These are phyloP conservation scores for Solanum clarkiae DNA, from an alignment of 257 asterid species.

Conservation along the genomic window DNA sequence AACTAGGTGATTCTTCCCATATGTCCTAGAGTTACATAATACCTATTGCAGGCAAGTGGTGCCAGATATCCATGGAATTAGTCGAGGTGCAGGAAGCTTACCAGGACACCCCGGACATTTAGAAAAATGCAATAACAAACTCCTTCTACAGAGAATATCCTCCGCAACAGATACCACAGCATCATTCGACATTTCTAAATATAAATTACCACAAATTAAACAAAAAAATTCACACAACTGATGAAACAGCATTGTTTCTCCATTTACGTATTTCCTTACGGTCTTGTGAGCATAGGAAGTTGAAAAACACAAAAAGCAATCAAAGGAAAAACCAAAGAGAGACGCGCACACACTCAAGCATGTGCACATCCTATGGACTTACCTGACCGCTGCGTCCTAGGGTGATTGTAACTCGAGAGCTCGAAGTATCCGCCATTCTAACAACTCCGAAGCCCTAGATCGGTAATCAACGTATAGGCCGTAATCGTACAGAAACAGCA, in stretches of 20 bases:
- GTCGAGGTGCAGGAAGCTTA: no score
- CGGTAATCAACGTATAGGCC: background rate
- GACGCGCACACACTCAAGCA: background rate
- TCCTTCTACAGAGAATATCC: background rate
- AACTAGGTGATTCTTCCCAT: no score
- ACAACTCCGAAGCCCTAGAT: constrained; percentile 9
- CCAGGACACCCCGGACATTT: no score
- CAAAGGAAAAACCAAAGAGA: background rate
- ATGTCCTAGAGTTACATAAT: no score
- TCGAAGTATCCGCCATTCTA: constrained; percentile 56
- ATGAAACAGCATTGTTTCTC: background rate
- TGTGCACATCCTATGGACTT: background rate
- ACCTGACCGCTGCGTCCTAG: constrained; percentile 88
- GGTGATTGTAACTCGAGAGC: constrained; percentile 77
- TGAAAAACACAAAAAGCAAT: background rate
- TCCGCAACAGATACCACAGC: background rate
- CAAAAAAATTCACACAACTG: background rate
- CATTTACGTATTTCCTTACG: background rate
- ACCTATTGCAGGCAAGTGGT: no score
- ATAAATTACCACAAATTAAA: background rate
- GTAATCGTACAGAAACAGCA: background rate
- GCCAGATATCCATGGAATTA: no score
- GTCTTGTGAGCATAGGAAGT: background rate
- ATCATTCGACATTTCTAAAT: background rate
- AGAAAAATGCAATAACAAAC: background rate